phyloP scores from a whole-genome alignment of 805 yeast species.

The Pichia insulana region DNA sequence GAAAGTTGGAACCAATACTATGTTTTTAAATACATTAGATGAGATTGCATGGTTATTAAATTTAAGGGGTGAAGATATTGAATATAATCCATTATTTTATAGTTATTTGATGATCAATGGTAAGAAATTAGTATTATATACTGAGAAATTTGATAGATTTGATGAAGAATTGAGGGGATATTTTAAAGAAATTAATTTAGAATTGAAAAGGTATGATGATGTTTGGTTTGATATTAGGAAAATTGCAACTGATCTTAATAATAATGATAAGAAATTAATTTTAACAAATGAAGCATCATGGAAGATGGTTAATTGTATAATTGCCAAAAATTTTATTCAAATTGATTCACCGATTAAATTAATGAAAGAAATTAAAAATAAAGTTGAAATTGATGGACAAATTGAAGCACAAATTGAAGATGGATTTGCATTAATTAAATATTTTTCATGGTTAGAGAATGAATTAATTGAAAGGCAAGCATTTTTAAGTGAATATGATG shows the following conservation, averaged over 20 bases:
- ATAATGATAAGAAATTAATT: slow-evolving; percentile 29
- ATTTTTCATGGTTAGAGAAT: slow-evolving; percentile 52
- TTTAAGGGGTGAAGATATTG: slow-evolving; percentile 52
- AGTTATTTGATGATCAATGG: slow-evolving; percentile 40
- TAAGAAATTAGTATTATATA: slow-evolving; percentile 32
- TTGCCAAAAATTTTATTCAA: slow-evolving; percentile 30
- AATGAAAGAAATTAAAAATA: slow-evolving; percentile 45
- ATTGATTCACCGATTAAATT: slow-evolving; percentile 51
- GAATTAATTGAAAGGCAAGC: slow-evolving; percentile 34
- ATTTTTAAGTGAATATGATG: slow-evolving; percentile 54
- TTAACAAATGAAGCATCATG: slow-evolving; percentile 56
- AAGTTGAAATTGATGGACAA: slow-evolving; percentile 42
- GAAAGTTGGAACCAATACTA: slow-evolving; percentile 20
- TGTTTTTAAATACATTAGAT: slow-evolving; percentile 51
- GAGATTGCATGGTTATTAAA: slow-evolving; percentile 90
- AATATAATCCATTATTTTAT: slow-evolving; percentile 46
- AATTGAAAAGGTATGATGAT: slow-evolving; percentile 33
- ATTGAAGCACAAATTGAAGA: slow-evolving; percentile 47
- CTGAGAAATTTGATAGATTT: slow-evolving; percentile 33
- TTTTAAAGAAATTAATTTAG: slow-evolving; percentile 37
- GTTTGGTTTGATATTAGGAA: slow-evolving; percentile 37
- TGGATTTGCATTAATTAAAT: slow-evolving; percentile 45
- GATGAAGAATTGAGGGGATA: slow-evolving; percentile 28
- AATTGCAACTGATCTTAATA: slow-evolving; percentile 24
- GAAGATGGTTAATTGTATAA: slow-evolving; percentile 50